Evolutionary conservation across 2,329 filamentous ascomycete species (phyloP).

Genomic region (Fusarium sp.): DNA sequence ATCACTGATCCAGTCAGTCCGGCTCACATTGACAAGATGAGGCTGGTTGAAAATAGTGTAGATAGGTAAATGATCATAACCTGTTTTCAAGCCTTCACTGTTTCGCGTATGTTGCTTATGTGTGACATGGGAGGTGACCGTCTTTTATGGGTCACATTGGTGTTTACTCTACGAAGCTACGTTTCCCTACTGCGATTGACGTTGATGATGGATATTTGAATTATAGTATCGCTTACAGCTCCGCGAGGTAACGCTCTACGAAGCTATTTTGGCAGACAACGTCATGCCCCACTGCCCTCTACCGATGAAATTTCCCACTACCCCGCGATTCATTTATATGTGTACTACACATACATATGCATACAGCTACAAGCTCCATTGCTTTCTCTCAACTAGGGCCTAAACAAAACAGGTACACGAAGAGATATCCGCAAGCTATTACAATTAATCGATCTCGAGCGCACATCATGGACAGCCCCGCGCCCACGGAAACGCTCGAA

Average conservation of each 20-base stretch:
- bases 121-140: no score
- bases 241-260: no score
- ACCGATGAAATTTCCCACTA: conserved; percentile 27
- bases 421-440: neutral
- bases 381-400: neutral
- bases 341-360: neutral
- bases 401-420: neutral
- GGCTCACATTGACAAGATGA: neutral
- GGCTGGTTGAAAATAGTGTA: conserved; percentile 2
- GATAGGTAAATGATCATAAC: conserved; percentile 11
- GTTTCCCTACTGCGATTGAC: neutral
- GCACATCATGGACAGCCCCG: conserved; percentile 41
- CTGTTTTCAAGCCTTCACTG: conserved; percentile 1
- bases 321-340: conserved; percentile 18
- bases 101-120: neutral
- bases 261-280: neutral
- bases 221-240: no score
- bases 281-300: conserved; percentile 22
- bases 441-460: neutral
- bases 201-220: no score
- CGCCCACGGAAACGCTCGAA: conserved; percentile 67
- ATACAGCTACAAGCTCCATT: neutral
- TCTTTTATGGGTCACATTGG: no score
- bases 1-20: neutral
- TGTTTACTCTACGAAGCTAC: no score